Percentiles rank a stretch among this genome's conserved stretches.
Evolutionary conservation across 441 rosid species (phyloP).

Genomic region (Adansonia rubrostipa): DNA sequence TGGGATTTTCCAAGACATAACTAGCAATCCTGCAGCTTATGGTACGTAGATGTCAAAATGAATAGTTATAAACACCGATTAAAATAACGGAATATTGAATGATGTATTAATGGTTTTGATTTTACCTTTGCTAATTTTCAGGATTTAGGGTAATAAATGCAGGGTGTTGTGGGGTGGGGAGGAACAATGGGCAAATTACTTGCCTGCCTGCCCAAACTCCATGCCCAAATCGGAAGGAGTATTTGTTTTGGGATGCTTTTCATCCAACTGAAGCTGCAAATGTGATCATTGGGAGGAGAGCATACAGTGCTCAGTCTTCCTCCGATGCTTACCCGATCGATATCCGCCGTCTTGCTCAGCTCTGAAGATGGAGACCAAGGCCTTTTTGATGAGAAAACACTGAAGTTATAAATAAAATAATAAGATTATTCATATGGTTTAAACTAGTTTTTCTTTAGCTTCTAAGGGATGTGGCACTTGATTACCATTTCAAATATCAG

Average conservation of each 20-base stretch:
- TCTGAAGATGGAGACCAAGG: conserved; percentile 41
- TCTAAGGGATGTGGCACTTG: background rate
- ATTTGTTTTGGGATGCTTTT: conserved; percentile 87
- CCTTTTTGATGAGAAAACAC: background rate
- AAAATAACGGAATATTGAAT: background rate
- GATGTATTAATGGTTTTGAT: background rate
- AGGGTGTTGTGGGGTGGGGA: conserved; percentile 91
- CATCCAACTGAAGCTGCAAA: conserved; percentile 85
- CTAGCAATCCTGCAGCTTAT: conserved; percentile 48
- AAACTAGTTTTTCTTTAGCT: background rate
- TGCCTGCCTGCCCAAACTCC: conserved; percentile 79
- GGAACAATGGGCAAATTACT: conserved; percentile 92
- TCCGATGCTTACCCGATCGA: conserved; percentile 71
- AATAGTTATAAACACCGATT: background rate
- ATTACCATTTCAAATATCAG: background rate
- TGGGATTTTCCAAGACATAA: conserved; percentile 79
- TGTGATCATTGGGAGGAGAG: conserved; percentile 58
- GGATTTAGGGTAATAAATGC: conserved; percentile 71
- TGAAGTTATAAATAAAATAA: background rate
- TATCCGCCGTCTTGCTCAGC: conserved; percentile 62
- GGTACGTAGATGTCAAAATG: conserved; percentile 38
- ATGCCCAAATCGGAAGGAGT: conserved; percentile 61
- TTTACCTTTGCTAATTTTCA: conserved; percentile 28
- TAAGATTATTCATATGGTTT: background rate
- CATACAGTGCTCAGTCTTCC: conserved; percentile 69